Conservation (phyloP, 2,329 filamentous ascomycete species). For the Ceratocystis variospora region DNA sequence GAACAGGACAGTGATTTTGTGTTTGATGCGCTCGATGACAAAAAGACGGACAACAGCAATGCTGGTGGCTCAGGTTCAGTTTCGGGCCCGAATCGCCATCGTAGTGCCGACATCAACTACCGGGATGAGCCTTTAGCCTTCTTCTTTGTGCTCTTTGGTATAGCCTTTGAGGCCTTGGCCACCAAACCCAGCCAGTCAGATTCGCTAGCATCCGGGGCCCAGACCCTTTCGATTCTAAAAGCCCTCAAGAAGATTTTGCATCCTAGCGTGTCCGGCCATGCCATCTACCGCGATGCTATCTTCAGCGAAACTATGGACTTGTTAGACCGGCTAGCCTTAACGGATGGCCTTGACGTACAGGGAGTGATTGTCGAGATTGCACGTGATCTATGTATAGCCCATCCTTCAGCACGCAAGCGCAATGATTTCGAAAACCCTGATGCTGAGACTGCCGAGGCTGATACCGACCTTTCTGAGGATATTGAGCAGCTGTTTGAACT, state of each 20-base stretch:
- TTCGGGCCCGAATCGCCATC: conserved; percentile 21
- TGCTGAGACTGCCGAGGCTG: conserved; percentile 36
- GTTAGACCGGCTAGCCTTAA: conserved; percentile 80
- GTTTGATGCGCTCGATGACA: conserved; percentile 89
- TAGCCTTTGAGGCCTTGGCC: conserved; percentile 90
- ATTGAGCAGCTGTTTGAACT: conserved; percentile 97
- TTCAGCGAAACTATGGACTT: conserved; percentile 97
- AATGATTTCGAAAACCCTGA: conserved; percentile 16
- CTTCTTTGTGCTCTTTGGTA: conserved; percentile 94
- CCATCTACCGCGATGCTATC: conserved; percentile 88
- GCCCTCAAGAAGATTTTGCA: conserved; percentile 91
- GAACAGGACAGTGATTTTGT: conserved; percentile 97
- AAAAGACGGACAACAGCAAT: conserved; percentile 46
- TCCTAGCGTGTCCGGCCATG: conserved; percentile 86
- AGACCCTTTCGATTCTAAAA: conserved; percentile 75
- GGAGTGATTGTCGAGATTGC: conserved; percentile 89
- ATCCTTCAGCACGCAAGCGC: conserved; percentile 63
- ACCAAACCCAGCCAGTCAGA: conserved; percentile 49
- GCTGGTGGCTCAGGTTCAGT: background rate
- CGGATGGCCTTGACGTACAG: conserved; percentile 79
- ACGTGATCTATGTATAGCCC: conserved; percentile 73
- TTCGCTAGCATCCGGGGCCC: conserved; percentile 54
- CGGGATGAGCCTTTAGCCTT: conserved; percentile 95
- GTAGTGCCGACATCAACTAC: conserved; percentile 72
- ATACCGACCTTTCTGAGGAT: conserved; percentile 77